Evolutionary conservation across 1,284 basidiomycete species (phyloP).

Genomic region (Cutaneotrichosporon dermatis): DNA sequence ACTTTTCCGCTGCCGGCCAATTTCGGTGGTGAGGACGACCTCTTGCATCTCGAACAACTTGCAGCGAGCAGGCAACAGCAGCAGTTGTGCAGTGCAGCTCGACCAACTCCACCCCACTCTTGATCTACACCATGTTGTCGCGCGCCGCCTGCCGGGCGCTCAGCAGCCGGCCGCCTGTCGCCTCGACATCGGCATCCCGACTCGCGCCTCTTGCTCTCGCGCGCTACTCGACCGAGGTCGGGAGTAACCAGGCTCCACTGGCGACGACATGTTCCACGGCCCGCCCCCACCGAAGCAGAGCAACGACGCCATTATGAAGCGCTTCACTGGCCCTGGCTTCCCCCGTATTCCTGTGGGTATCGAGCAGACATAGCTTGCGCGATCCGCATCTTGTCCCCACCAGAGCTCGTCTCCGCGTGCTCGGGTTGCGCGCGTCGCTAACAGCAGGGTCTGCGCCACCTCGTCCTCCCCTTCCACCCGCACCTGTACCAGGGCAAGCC

Average conservation of each 20-base stretch:
- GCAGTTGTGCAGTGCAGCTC: not conserved
- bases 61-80: too few species aligned
- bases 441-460: constrained; percentile 68
- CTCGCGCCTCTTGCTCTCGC: not conserved
- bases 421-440: not conserved
- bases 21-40: constrained; percentile 8
- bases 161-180: constrained; percentile 17
- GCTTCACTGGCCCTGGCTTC: constrained; percentile 42
- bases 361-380: too few species aligned
- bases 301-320: constrained; percentile 35
- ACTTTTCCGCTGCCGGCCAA: constrained; percentile 13
- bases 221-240: constrained; percentile 26
- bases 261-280: constrained; percentile 23
- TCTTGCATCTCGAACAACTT: not conserved
- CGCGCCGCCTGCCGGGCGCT: constrained; percentile 20
- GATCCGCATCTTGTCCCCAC: not conserved
- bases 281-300: constrained; percentile 19
- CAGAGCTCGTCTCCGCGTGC: too few species aligned
- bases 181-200: constrained; percentile 30
- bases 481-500: constrained; percentile 82
- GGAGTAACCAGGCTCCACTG: not conserved
- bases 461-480: constrained; percentile 70
- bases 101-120: too few species aligned
- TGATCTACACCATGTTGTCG: constrained; percentile 20
- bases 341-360: constrained; percentile 43